These are phyloP conservation scores for Phaeotremella fagi DNA, from an alignment of 768 basidiomycete species.

Conservation along the genomic window DNA sequence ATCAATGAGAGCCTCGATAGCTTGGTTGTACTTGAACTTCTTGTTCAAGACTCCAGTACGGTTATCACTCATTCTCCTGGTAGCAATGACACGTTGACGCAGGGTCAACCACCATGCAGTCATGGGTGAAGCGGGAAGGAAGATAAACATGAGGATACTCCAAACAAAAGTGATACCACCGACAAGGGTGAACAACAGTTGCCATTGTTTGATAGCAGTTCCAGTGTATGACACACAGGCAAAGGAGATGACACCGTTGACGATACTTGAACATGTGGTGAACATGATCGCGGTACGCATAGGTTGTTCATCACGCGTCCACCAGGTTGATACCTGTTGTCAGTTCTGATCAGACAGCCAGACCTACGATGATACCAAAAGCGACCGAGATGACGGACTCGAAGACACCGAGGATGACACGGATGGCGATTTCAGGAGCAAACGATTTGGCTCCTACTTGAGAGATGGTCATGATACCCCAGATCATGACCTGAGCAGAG, in stretches of 20 bases:
- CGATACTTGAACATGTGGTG: constrained; percentile 29
- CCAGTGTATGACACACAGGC: constrained; percentile 9
- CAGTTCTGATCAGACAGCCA: background rate
- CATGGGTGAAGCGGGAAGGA: constrained; percentile 28
- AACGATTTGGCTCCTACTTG: constrained; percentile 18
- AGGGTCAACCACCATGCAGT: constrained; percentile 32
- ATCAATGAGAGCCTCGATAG: constrained; percentile 30
- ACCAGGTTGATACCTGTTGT: constrained; percentile 25
- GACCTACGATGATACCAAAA: constrained; percentile 49
- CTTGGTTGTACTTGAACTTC: constrained; percentile 20
- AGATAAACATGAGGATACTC: constrained; percentile 20
- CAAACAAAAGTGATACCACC: constrained; percentile 31
- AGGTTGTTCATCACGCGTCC: constrained; percentile 26
- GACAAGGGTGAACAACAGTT: constrained; percentile 24
- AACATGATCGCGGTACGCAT: constrained; percentile 32
- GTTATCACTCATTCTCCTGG: constrained; percentile 14
- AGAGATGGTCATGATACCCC: constrained; percentile 25
- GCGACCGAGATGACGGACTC: constrained; percentile 45
- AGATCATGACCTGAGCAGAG: constrained; percentile 24
- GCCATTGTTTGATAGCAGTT: constrained; percentile 18
- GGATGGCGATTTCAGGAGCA: constrained; percentile 12
- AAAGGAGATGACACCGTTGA: constrained; percentile 29
- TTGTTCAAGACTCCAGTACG: constrained; percentile 35
- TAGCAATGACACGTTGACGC: constrained; percentile 30
- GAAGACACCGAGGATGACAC: constrained; percentile 32